Evolutionary conservation across 2,329 filamentous ascomycete species (phyloP).

Genomic region (Metarhizium guizhouense): DNA sequence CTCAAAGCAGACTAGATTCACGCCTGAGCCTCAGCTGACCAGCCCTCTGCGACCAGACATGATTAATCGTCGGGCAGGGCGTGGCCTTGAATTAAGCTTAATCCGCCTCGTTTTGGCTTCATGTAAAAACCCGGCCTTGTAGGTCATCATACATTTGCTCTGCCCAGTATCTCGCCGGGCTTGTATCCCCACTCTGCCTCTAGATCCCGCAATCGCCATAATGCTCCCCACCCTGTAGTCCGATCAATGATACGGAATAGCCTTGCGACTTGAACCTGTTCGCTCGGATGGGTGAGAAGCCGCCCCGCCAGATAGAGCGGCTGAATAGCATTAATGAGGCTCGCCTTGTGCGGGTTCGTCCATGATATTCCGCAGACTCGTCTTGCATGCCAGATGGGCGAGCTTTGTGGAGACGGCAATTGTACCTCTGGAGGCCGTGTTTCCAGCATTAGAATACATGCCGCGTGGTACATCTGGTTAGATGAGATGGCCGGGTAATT

Average conservation of each 20-base stretch:
- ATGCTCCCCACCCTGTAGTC: conserved; percentile 38
- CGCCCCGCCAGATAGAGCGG: conserved; percentile 42
- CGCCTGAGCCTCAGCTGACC: no score
- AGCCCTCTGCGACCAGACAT: no score
- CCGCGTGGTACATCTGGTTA: conserved; percentile 43
- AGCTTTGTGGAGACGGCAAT: conserved; percentile 15
- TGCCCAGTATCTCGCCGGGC: conserved; percentile 9
- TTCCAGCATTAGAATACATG: conserved; percentile 29
- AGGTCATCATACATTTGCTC: background rate
- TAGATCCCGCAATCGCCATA: conserved; percentile 39
- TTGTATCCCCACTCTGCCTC: conserved; percentile 27
- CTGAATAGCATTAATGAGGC: conserved; percentile 43
- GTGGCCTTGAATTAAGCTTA: background rate
- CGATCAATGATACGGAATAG: conserved; percentile 35
- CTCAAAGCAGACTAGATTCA: background rate
- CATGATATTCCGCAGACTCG: conserved; percentile 42
- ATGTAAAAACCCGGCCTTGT: background rate
- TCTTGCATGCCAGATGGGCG: conserved; percentile 2
- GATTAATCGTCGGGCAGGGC: background rate
- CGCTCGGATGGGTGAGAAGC: conserved; percentile 33
- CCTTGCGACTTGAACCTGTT: conserved; percentile 24
- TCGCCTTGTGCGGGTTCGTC: conserved; percentile 27
- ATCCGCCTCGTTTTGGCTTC: background rate
- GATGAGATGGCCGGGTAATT: conserved; percentile 41
- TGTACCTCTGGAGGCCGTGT: conserved; percentile 24